Evolutionary conservation across 2,329 filamentous ascomycete genomes (phyloP), one percentile per base, ranked within the genome.

Genomic region (Fusarium sp.): DNA sequence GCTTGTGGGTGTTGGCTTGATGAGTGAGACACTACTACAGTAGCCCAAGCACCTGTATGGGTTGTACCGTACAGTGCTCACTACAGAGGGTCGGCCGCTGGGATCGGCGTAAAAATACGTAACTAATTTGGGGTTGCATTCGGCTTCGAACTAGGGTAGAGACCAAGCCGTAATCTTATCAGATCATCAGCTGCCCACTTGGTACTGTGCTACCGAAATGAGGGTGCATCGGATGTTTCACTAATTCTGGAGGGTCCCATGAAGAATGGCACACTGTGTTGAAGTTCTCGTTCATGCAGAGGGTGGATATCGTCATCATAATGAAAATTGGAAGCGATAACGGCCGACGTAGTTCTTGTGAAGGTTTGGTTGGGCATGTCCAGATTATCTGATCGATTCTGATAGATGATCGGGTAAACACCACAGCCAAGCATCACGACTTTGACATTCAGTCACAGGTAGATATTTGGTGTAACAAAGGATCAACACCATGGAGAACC

Each of bases 161-260:
- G 34, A 34, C 49, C 32, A 61, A 45, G 34, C 45, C 20, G 6
- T 41, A 62, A 63, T 63, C 60, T 63, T 63, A 63, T 63, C 60
- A 42, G 60, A 63, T 63, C 57, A 63, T 63, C 58, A 63, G 7
- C 41, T 27, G 32, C 47, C 56, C 49, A 61, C 42, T 27, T 7
- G 25, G 30, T 47, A 32, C 60, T 32, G 42, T 56, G 53, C 7
- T 29, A 13, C 47, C 34, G 58, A 63, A 54, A 63, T 63, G 58
- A 63, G 27, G 44, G 48, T 24, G 41, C 58, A n/a, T 48, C 60
- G 60, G 58, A 63, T 29, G 58, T 63, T 37, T 56, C 60, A 63
- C 58, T 52, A 18, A 45, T 47, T 63, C 44, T 63, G 60, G 60
- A 41, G 22, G 34, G 27, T 41, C 16, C 14, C 37, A 29, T 41